Evolutionary conservation across 192 early-diverging fungal species (phyloP).

Genomic region (Backusella tarrabulga): DNA sequence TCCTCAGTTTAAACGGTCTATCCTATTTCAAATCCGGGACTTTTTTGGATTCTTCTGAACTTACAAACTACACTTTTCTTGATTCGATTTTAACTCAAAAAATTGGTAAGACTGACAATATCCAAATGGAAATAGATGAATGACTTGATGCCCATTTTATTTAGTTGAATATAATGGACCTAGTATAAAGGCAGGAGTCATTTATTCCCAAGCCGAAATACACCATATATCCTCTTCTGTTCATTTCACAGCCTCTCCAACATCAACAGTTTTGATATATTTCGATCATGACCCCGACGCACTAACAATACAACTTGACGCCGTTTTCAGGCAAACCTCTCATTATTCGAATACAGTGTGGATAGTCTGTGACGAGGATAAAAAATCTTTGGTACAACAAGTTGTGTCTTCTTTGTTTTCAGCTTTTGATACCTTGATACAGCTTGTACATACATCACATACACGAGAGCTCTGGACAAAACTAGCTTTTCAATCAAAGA

Average conservation of each 20-base stretch:
- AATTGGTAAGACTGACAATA: neutral
- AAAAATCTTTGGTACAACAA: neutral
- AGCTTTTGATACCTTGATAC: neutral
- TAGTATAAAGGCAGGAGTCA: neutral
- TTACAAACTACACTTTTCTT: slow-evolving; percentile 4
- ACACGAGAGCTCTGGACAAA: neutral
- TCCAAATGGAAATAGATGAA: neutral
- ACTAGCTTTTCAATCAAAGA: neutral
- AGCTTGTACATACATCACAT: neutral
- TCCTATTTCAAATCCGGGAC: neutral
- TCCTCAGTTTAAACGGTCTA: neutral
- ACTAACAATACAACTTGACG: neutral
- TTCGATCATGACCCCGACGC: neutral
- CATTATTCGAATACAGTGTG: neutral
- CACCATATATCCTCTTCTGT: neutral
- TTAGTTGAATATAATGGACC: neutral
- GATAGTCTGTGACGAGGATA: neutral
- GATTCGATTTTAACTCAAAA: neutral
- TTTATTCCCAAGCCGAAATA: neutral
- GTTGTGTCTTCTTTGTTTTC: neutral
- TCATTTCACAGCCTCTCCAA: neutral
- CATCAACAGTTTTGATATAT: neutral
- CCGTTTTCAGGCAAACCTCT: neutral
- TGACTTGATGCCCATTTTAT: neutral
- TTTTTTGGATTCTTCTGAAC: slow-evolving; percentile 1